phyloP scores from a whole-genome alignment of 148 eudicot genomes.

The Rhododendron molle region DNA sequence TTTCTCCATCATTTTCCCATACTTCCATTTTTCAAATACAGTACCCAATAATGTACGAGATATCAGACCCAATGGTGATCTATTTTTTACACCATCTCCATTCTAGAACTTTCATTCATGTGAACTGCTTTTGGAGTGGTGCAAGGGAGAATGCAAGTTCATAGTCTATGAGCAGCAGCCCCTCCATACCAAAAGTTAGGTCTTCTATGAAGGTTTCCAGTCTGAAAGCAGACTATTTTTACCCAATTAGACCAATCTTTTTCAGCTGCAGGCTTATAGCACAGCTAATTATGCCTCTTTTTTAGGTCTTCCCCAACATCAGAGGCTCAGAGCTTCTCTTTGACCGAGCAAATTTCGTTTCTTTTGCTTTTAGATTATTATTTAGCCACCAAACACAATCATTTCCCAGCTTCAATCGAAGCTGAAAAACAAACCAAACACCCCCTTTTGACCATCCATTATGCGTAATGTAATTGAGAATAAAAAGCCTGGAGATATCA shows the following conservation, averaged over 20 bases:
- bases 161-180: neutral
- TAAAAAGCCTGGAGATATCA: neutral
- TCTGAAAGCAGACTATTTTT: neutral
- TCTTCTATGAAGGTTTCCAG: neutral
- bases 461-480: neutral
- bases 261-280: neutral
- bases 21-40: neutral
- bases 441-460: neutral
- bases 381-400: neutral
- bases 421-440: slow-evolving; percentile 2
- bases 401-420: neutral
- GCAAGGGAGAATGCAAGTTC: neutral
- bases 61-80: neutral
- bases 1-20: neutral
- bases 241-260: neutral
- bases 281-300: neutral
- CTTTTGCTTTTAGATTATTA: neutral
- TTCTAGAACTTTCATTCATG: neutral
- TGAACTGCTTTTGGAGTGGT: neutral
- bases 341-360: neutral
- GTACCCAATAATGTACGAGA: neutral
- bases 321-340: neutral
- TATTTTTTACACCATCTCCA: neutral
- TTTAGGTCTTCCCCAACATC: neutral
- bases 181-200: neutral